Evolutionary conservation across 2,329 filamentous ascomycete species (phyloP).

Genomic region (Emericellopsis cladophorae): DNA sequence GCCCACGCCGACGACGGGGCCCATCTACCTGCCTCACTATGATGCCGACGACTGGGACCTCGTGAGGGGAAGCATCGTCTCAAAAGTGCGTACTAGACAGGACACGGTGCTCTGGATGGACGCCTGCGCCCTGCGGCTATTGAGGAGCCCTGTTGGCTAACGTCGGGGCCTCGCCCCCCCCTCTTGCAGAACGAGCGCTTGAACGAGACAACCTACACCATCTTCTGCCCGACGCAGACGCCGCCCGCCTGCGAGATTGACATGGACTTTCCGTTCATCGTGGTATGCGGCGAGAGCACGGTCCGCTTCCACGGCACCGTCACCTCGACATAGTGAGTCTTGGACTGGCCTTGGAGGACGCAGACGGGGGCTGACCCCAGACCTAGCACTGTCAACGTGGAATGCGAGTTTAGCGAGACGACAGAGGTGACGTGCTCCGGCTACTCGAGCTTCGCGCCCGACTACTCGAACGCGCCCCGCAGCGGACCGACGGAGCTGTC

Average conservation of each 20-base stretch:
- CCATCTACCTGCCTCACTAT: constrained; percentile 32
- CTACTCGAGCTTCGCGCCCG: constrained; percentile 28
- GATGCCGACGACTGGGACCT: constrained; percentile 26
- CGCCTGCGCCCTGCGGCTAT: too few relatives aligned
- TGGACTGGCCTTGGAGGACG: not conserved
- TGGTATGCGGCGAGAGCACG: constrained; percentile 30
- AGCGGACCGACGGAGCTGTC: constrained; percentile 28
- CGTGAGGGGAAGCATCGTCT: constrained; percentile 31
- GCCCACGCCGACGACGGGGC: constrained; percentile 23
- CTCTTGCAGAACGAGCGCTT: constrained; percentile 21
- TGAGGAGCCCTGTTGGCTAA: too few relatives aligned
- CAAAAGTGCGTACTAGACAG: constrained; percentile 19
- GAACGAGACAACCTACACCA: constrained; percentile 30
- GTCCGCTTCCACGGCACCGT: constrained; percentile 29
- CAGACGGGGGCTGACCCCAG: not conserved
- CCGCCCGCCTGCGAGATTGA: constrained; percentile 27
- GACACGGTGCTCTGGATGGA: too few relatives aligned
- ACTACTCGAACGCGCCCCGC: constrained; percentile 22
- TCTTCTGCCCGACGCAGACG: constrained; percentile 31
- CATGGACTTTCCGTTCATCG: constrained; percentile 31
- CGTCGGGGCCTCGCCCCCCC: too few relatives aligned
- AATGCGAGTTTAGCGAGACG: constrained; percentile 26
- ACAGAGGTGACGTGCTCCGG: constrained; percentile 34
- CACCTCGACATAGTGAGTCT: constrained; percentile 30
- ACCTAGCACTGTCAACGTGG: constrained; percentile 12